Conservation (phyloP, 768 basidiomycete genomes). For the Galerina marginata region DNA sequence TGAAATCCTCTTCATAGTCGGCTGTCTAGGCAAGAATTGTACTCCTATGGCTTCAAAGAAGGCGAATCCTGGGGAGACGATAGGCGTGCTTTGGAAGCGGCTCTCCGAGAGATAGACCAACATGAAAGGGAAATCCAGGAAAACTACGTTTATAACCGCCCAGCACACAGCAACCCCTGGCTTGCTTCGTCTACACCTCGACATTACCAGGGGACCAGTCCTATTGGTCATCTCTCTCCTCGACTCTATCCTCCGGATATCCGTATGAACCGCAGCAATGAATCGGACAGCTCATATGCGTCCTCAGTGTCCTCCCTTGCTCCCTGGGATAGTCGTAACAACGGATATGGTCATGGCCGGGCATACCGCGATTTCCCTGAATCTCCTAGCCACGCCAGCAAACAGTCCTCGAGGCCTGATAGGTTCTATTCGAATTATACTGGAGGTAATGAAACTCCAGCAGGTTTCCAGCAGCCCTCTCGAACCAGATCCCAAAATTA, state of each 20-base stretch:
- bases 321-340: slow-evolving; percentile 1
- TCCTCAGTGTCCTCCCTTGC: slow-evolving; percentile 9
- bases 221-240: slow-evolving; percentile 4
- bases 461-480: background rate
- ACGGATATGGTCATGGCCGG: background rate
- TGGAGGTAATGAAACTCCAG: background rate
- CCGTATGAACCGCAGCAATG: slow-evolving; percentile 22
- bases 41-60: slow-evolving; percentile 35
- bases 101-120: slow-evolving; percentile 27
- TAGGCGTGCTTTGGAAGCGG: slow-evolving; percentile 31
- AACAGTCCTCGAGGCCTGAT: slow-evolving; percentile 7
- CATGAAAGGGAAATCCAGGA: slow-evolving; percentile 25
- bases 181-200: slow-evolving; percentile 6
- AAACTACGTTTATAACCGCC: slow-evolving; percentile 20
- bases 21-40: slow-evolving; percentile 28
- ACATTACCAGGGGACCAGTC: slow-evolving; percentile 2
- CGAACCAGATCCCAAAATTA: background rate
- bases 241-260: slow-evolving; percentile 14
- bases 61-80: slow-evolving; percentile 35
- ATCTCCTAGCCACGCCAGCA: background rate
- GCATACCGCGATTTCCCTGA: background rate
- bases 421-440: background rate
- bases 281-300: slow-evolving; percentile 2
- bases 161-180: slow-evolving; percentile 9
- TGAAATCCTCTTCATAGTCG: slow-evolving; percentile 15